phyloP scores from a whole-genome alignment of 2,329 filamentous ascomycete genomes.

The Beauveria scarabaeidicola region DNA sequence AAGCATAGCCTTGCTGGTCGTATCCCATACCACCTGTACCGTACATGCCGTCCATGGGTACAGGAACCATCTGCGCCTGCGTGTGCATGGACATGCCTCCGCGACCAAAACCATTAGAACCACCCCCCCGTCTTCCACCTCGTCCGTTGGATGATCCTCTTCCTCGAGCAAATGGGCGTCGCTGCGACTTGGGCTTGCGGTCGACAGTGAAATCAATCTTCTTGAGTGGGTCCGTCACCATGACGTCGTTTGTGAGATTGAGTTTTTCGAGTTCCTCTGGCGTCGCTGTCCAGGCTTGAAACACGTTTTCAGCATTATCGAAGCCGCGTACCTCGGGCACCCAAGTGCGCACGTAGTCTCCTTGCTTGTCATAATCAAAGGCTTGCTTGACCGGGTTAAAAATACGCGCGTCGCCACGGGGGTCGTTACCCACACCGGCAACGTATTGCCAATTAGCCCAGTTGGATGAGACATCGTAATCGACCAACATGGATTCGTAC shows the following conservation, averaged over 20 bases:
- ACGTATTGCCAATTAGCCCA: slow-evolving; percentile 84
- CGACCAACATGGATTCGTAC: slow-evolving; percentile 67
- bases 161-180: slow-evolving; percentile 19
- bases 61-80: neutral
- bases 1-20: slow-evolving; percentile 1
- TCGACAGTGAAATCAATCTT: slow-evolving; percentile 56
- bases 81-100: slow-evolving; percentile 3
- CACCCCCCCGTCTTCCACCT: slow-evolving; percentile 13
- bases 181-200: slow-evolving; percentile 30
- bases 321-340: slow-evolving; percentile 56
- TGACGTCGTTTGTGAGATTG: slow-evolving; percentile 49
- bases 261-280: slow-evolving; percentile 47
- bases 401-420: slow-evolving; percentile 58
- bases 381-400: slow-evolving; percentile 80
- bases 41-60: slow-evolving; percentile 1
- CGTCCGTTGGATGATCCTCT: slow-evolving; percentile 14
- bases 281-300: slow-evolving; percentile 60
- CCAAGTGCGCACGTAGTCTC: slow-evolving; percentile 65
- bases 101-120: slow-evolving; percentile 9
- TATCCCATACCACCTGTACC: neutral
- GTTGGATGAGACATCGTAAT: slow-evolving; percentile 69
- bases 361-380: slow-evolving; percentile 64
- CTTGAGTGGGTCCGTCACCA: slow-evolving; percentile 59
- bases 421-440: slow-evolving; percentile 72
- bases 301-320: slow-evolving; percentile 47